These are phyloP conservation scores for Eragrostis curvula DNA, from an alignment of 176 grass and related monocot genomes.

Conservation along the genomic window DNA sequence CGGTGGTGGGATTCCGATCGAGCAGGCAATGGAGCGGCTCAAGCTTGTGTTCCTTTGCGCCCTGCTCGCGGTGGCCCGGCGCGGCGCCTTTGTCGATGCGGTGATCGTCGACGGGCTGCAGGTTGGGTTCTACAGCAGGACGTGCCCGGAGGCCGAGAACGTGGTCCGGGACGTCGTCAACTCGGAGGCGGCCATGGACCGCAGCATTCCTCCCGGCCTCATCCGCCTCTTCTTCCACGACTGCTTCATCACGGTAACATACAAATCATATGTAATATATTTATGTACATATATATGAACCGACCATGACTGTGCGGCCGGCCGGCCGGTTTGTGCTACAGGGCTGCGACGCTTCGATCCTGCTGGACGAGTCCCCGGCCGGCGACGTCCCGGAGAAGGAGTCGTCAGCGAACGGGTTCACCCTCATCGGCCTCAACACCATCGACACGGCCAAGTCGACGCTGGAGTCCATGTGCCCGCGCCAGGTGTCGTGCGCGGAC, in stretches of 20 bases:
- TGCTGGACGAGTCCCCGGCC: constrained; percentile 52
- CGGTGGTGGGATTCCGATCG: neutral
- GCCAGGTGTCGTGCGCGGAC: constrained; percentile 53
- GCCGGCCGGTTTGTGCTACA: neutral
- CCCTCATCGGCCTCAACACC: constrained; percentile 39
- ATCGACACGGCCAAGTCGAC: constrained; percentile 47
- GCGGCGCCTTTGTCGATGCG: constrained; percentile 14
- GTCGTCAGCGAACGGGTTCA: constrained; percentile 54
- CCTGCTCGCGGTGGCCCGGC: neutral
- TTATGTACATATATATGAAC: too few species aligned
- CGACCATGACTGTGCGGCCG: too few species aligned
- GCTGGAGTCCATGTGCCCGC: constrained; percentile 54
- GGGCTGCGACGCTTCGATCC: constrained; percentile 64
- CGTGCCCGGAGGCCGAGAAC: constrained; percentile 48
- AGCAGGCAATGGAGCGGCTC: neutral
- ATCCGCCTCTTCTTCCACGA: constrained; percentile 67
- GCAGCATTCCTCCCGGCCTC: constrained; percentile 41
- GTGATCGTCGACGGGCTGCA: constrained; percentile 25
- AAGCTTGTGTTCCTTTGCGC: neutral
- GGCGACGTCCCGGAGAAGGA: constrained; percentile 58
- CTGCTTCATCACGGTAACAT: constrained; percentile 56
- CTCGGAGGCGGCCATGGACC: constrained; percentile 26
- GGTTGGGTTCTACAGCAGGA: constrained; percentile 37
- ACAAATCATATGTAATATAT: too few species aligned
- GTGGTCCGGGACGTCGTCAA: constrained; percentile 26